phyloP scores from a whole-genome alignment of 179 eudicot species.

The Spinacia oleracea region DNA sequence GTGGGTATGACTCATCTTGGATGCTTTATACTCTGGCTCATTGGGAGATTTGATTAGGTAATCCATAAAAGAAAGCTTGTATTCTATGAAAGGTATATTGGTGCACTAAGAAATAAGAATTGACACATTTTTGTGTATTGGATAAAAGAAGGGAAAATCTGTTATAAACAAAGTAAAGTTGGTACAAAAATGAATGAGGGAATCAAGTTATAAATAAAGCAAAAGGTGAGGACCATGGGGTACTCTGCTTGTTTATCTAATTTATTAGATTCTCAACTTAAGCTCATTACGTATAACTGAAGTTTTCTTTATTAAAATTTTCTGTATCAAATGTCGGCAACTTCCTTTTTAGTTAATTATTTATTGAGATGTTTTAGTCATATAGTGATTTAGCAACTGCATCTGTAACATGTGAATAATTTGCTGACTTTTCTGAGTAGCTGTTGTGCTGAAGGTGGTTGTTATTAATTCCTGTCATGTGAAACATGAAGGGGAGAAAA shows the following conservation, averaged over 20 bases:
- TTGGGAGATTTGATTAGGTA: slow-evolving; percentile 11
- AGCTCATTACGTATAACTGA: slow-evolving; percentile 21
- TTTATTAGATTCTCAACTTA: slow-evolving; percentile 29
- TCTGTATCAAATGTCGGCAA: neutral
- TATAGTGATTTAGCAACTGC: slow-evolving; percentile 6
- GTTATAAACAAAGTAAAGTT: slow-evolving; percentile 28
- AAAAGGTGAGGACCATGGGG: slow-evolving; percentile 33
- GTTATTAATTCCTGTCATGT: neutral
- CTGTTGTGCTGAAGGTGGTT: slow-evolving; percentile 16
- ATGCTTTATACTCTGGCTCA: slow-evolving; percentile 21
- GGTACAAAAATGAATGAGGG: slow-evolving; percentile 32
- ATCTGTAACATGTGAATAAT: slow-evolving; percentile 26
- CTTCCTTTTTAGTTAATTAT: slow-evolving; percentile 13
- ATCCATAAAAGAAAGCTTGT: slow-evolving; percentile 22
- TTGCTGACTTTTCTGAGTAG: slow-evolving; percentile 21
- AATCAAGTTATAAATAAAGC: slow-evolving; percentile 44
- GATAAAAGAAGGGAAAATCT: slow-evolving; percentile 29
- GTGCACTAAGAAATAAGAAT: slow-evolving; percentile 23
- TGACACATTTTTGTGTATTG: slow-evolving; percentile 25
- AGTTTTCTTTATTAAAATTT: neutral
- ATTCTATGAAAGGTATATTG: slow-evolving; percentile 21
- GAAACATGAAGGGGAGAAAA: neutral
- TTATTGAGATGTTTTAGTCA: slow-evolving; percentile 9
- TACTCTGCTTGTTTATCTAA: slow-evolving; percentile 25
- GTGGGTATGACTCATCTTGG: slow-evolving; percentile 32